These are phyloP conservation scores for Lotus japonicus DNA, from an alignment of 306 rosid genomes.

Conservation along the genomic window DNA sequence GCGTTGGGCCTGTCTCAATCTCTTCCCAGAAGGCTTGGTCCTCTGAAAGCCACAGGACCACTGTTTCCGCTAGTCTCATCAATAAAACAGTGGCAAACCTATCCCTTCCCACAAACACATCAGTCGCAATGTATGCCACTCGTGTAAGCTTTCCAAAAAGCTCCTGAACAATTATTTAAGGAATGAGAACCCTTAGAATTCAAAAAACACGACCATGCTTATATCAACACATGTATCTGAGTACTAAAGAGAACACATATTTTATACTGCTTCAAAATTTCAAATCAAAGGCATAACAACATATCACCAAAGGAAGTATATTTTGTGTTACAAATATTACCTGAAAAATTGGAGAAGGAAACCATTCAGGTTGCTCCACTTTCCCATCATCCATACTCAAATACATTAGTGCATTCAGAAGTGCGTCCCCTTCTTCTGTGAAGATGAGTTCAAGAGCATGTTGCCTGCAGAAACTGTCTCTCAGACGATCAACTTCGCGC, in stretches of 20 bases:
- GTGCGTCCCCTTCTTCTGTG: slow-evolving; percentile 75
- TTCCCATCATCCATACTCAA: slow-evolving; percentile 54
- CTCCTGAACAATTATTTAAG: slow-evolving; percentile 36
- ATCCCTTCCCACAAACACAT: slow-evolving; percentile 82
- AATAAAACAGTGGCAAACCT: slow-evolving; percentile 77
- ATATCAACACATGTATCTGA: neutral
- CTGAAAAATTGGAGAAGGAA: slow-evolving; percentile 86
- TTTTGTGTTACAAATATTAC: slow-evolving; percentile 22
- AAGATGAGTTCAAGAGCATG: slow-evolving; percentile 87
- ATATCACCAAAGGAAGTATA: slow-evolving; percentile 3
- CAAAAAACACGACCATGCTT: neutral
- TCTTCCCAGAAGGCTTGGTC: slow-evolving; percentile 91
- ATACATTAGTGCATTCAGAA: slow-evolving; percentile 54
- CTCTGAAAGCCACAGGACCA: slow-evolving; percentile 77
- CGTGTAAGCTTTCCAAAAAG: slow-evolving; percentile 49
- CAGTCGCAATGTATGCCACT: slow-evolving; percentile 59
- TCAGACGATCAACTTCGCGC: slow-evolving; percentile 65
- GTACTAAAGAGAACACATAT: neutral
- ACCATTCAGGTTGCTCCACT: slow-evolving; percentile 69
- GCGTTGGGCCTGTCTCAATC: slow-evolving; percentile 49
- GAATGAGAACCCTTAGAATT: neutral
- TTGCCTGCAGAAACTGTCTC: slow-evolving; percentile 83
- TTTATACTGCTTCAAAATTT: neutral
- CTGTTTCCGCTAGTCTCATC: slow-evolving; percentile 86
- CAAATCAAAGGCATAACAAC: neutral